phyloP scores from a whole-genome alignment of 805 yeast genomes.

The Suhomyces xylopsoci region DNA sequence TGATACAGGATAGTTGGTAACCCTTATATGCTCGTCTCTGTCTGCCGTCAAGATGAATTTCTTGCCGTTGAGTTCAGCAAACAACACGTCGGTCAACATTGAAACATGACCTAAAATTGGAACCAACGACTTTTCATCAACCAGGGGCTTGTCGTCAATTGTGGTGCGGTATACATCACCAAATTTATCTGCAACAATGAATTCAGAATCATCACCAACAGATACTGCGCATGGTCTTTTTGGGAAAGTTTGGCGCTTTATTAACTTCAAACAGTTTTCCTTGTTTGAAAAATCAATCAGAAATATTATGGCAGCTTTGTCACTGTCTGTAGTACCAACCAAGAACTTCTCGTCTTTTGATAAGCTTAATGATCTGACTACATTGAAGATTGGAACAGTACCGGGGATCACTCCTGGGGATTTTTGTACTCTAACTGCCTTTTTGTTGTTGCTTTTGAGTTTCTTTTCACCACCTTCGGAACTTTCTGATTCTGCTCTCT shows the following conservation, averaged over 20 bases:
- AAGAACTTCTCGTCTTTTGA: slow-evolving; percentile 50
- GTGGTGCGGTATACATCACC: slow-evolving; percentile 84
- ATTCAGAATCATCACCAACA: slow-evolving; percentile 45
- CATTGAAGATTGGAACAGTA: slow-evolving; percentile 63
- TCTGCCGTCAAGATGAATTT: slow-evolving; percentile 74
- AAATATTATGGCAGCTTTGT: slow-evolving; percentile 73
- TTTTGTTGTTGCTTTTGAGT: slow-evolving; percentile 26
- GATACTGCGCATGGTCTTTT: slow-evolving; percentile 90
- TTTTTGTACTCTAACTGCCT: slow-evolving; percentile 41
- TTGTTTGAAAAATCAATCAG: slow-evolving; percentile 30
- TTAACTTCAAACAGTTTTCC: slow-evolving; percentile 44
- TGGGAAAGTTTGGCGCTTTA: slow-evolving; percentile 76
- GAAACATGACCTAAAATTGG: slow-evolving; percentile 96
- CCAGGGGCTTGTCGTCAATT: slow-evolving; percentile 34
- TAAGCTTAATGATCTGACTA: slow-evolving; percentile 61
- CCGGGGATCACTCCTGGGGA: slow-evolving; percentile 65
- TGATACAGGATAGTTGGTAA: slow-evolving; percentile 75
- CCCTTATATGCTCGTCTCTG: slow-evolving; percentile 92
- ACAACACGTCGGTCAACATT: slow-evolving; percentile 78
- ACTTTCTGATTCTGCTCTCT: slow-evolving; percentile 15
- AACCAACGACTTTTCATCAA: slow-evolving; percentile 41
- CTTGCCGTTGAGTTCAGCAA: slow-evolving; percentile 39
- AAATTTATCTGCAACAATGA: slow-evolving; percentile 87
- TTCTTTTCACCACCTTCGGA: slow-evolving; percentile 22
- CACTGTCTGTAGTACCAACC: slow-evolving; percentile 75